Base-by-base conservation (phyloP, 2,329 filamentous ascomycete species). In the Huntiella omanensis region DNA sequence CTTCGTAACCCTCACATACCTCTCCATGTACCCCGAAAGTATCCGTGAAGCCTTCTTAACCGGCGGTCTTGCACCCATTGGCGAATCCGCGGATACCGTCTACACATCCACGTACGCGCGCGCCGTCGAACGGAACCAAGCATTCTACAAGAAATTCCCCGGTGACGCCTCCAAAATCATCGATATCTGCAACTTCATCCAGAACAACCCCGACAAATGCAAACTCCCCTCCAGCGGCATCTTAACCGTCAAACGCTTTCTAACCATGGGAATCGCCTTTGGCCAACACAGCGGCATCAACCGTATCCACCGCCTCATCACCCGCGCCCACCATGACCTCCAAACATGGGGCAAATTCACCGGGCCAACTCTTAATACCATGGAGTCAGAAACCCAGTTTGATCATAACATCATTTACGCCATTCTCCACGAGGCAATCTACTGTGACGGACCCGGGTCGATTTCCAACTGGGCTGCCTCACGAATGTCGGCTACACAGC, bases 361-460 rank as follows among this genome's bases (percentile, higher is more conserved):
- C 0, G 70, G 76, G 13, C 75, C 79, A 1, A 81, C 82, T 0
- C 69, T 94, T 3, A 65, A 72, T 3, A 65, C 70, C 0, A 65
- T 94, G 17, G 85, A 93, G 58, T 61, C 67, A 15, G 71, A 72
- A 44, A 70, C 77, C 2, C 66, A 70, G 2, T 86, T 85, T 55
- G 86, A 95, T 56, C 71, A 74, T 36, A 75, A 77, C 53, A 75
- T 88, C 47, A 74, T 95, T 50, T 96, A 95, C 58, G 80, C 83
- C 17, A 67, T 95, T 35, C 65, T 95, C 2, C 88, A 96, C 58
- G 88, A 96, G 61, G 70, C 83, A 5, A 80, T 87, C 54, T 96
- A 95, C 66, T 88, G 81, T 59, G 75, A 82, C 59, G 73, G 74
- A 50, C 72, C 66, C 3, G 66, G 68, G 5, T 58, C 70, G 33